Percentiles rank a stretch among this genome's conserved stretches.
These are phyloP conservation scores for Wickerhamiella shivajii DNA, from an alignment of 805 yeast species.

Conservation along the genomic window DNA sequence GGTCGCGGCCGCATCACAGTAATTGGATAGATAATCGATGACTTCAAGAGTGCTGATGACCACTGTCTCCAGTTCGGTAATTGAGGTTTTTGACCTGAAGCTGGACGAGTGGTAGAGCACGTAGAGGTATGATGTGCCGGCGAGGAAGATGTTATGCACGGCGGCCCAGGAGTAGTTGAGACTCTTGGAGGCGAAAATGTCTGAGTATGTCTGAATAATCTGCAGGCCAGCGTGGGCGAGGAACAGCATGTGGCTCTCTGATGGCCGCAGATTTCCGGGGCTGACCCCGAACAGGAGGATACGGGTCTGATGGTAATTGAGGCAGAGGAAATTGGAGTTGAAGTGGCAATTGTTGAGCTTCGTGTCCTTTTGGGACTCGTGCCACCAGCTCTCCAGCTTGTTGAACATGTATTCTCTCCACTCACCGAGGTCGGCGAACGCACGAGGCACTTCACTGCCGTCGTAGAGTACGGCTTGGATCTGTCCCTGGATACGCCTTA, in stretches of 20 bases:
- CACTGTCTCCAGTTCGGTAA: conserved; percentile 17
- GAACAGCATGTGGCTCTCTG: conserved; percentile 37
- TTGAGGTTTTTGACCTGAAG: conserved; percentile 32
- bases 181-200: conserved; percentile 38
- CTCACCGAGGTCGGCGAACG: conserved; percentile 34
- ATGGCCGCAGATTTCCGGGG: conserved; percentile 47
- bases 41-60: conserved; percentile 10
- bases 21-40: conserved; percentile 9
- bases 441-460: conserved; percentile 53
- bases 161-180: conserved; percentile 90
- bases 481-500: conserved; percentile 64
- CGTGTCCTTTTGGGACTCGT: conserved; percentile 38
- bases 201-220: conserved; percentile 47
- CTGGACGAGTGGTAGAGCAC: conserved; percentile 56
- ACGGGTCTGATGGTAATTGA: conserved; percentile 66
- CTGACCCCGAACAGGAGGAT: conserved; percentile 63
- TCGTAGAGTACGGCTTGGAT: conserved; percentile 62
- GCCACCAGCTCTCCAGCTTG: conserved; percentile 50
- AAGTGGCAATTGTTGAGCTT: conserved; percentile 60
- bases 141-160: conserved; percentile 75
- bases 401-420: conserved; percentile 47
- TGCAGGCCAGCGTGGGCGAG: conserved; percentile 53
- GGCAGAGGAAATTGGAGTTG: conserved; percentile 49
- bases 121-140: conserved; percentile 73
- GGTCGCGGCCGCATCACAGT: conserved; percentile 12